Evolutionary conservation across 1,284 basidiomycete species (phyloP).

Genomic region (Pyrrhoderma noxium): DNA sequence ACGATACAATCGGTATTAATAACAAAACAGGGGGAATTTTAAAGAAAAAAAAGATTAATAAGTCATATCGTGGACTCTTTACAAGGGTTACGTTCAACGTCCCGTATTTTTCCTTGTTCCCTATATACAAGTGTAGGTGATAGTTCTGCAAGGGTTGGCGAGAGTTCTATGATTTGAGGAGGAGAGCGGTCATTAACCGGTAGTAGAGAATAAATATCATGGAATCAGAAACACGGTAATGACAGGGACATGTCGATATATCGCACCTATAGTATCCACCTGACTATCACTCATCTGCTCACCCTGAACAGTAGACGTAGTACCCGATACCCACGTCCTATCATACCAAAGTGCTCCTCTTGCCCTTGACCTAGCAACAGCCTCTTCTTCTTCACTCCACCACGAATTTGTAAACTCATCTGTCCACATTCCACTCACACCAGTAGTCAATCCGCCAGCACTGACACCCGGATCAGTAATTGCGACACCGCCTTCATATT

Average conservation of each 20-base stretch:
- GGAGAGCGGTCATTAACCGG: neutral
- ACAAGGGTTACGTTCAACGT: too few relatives aligned
- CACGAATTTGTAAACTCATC: neutral
- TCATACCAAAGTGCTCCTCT: conserved; percentile 10
- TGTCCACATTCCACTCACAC: neutral
- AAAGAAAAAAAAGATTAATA: too few relatives aligned
- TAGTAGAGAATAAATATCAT: too few relatives aligned
- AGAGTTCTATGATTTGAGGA: neutral
- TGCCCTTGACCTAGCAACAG: neutral
- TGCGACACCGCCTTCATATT: neutral
- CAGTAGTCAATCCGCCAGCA: neutral
- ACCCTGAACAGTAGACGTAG: neutral
- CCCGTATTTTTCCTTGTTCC: neutral
- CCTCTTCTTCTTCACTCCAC: neutral
- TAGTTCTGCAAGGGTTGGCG: neutral
- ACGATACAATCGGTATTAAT: too few relatives aligned
- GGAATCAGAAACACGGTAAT: too few relatives aligned
- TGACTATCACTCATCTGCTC: neutral
- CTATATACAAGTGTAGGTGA: conserved; percentile 8
- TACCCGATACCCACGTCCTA: conserved; percentile 9
- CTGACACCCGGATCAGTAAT: too few relatives aligned
- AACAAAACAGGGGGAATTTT: too few relatives aligned
- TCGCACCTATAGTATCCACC: neutral
- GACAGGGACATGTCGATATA: conserved; percentile 2
- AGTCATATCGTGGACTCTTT: too few relatives aligned